phyloP scores from a whole-genome alignment of 768 basidiomycete species.

The Collybia nuda region DNA sequence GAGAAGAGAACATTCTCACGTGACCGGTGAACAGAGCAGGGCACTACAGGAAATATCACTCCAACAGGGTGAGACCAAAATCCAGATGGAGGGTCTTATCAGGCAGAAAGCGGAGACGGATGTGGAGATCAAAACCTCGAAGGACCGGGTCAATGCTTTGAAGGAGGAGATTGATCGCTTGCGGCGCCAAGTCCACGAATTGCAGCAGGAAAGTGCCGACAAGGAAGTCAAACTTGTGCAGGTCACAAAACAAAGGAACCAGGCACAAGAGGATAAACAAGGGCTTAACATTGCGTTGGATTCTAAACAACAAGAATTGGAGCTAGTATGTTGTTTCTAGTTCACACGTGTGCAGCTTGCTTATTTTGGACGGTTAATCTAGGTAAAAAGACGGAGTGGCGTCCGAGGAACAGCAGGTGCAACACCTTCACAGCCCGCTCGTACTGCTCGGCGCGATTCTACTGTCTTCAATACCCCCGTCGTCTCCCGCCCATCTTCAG shows the following conservation, averaged over 20 bases:
- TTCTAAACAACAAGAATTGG: constrained; percentile 92
- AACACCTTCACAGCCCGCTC: constrained; percentile 51
- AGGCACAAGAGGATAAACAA: constrained; percentile 74
- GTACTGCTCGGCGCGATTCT: constrained; percentile 47
- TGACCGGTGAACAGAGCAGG: constrained; percentile 46
- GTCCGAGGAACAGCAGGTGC: constrained; percentile 55
- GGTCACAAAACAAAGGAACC: constrained; percentile 60
- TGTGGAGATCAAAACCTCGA: constrained; percentile 43
- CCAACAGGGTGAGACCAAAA: constrained; percentile 45
- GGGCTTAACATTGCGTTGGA: constrained; percentile 92
- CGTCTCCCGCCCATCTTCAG: constrained; percentile 53
- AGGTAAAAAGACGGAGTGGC: constrained; percentile 67
- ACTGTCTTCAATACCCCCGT: constrained; percentile 56
- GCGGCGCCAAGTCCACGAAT: constrained; percentile 59
- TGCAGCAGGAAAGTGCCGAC: constrained; percentile 81
- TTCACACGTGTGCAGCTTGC: background rate
- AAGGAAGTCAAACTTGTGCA: constrained; percentile 81
- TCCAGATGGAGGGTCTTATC: constrained; percentile 48
- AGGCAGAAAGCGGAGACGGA: constrained; percentile 57
- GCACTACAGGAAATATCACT: constrained; percentile 45
- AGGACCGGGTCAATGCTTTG: constrained; percentile 49
- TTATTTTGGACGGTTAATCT: constrained; percentile 5
- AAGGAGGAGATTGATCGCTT: constrained; percentile 61
- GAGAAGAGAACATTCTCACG: constrained; percentile 53
- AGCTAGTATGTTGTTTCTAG: constrained; percentile 58